A percentile compares a stretch with the other conserved stretches of the same genome.
Evolutionary conservation across 345 rosid genomes (phyloP).

Genomic region (Populus pruinosa): DNA sequence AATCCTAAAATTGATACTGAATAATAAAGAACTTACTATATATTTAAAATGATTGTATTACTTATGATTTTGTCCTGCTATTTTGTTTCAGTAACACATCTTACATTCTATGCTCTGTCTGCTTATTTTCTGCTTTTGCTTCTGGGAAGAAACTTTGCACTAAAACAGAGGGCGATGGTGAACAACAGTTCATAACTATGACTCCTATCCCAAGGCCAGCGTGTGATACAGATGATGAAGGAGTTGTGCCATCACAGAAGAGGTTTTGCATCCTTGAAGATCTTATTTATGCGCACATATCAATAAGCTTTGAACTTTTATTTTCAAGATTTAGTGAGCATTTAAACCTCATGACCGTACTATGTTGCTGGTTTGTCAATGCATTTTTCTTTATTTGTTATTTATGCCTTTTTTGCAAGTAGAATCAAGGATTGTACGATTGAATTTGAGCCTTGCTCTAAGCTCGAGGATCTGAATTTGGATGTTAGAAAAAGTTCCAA

Average conservation of each 20-base stretch:
- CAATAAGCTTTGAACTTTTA: background rate
- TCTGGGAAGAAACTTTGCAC: slow-evolving; percentile 37
- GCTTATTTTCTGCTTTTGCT: slow-evolving; percentile 12
- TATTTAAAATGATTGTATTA: background rate
- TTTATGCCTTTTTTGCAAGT: slow-evolving; percentile 11
- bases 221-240: slow-evolving; percentile 29
- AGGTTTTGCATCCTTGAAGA: slow-evolving; percentile 36
- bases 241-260: slow-evolving; percentile 32
- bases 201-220: slow-evolving; percentile 27
- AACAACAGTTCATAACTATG: slow-evolving; percentile 22
- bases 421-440: slow-evolving; percentile 44
- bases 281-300: slow-evolving; percentile 3
- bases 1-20: background rate
- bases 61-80: background rate
- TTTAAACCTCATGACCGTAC: background rate
- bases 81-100: slow-evolving; percentile 9
- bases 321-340: background rate
- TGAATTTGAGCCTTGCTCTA: slow-evolving; percentile 71
- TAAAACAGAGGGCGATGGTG: slow-evolving; percentile 33
- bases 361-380: background rate
- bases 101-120: background rate
- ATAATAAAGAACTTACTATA: background rate
- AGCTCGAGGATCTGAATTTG: slow-evolving; percentile 72
- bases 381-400: background rate
- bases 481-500: slow-evolving; percentile 51